Percentiles rank a stretch among this genome's conserved stretches.
phyloP scores from a whole-genome alignment of 2,329 filamentous ascomycete species.

The Cercospora brassicicola region DNA sequence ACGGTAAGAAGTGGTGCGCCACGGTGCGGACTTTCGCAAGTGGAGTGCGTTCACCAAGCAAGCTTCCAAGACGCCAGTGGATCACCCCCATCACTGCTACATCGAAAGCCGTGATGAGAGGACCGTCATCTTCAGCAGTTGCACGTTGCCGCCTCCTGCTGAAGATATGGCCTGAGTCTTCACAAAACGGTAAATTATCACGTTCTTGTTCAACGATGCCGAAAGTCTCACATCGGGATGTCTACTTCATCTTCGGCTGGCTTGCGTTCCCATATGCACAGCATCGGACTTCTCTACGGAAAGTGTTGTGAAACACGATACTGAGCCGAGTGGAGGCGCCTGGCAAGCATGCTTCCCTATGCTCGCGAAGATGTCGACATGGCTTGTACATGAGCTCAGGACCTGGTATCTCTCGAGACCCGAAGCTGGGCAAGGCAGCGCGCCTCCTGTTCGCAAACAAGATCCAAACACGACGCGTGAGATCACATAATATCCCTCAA shows the following conservation, averaged over 20 bases:
- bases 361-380: not conserved
- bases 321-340: not conserved
- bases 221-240: not conserved
- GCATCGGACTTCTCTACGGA: not conserved
- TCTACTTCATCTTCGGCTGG: not conserved
- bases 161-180: not conserved
- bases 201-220: not conserved
- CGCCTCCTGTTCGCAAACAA: not conserved
- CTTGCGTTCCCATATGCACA: not conserved
- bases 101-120: not conserved
- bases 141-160: not conserved
- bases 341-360: not conserved
- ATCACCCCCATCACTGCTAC: not conserved
- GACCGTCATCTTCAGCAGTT: not conserved
- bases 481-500: not conserved
- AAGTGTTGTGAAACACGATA: not conserved
- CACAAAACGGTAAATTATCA: not conserved
- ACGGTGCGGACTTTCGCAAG: not conserved
- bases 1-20: not conserved
- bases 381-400: not conserved
- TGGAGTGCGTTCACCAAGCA: not conserved
- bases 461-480: not conserved
- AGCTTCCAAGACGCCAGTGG: not conserved
- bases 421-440: not conserved
- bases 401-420: not conserved